Conservation (phyloP, 2,329 filamentous ascomycete species). For the Xylariales sp. region DNA sequence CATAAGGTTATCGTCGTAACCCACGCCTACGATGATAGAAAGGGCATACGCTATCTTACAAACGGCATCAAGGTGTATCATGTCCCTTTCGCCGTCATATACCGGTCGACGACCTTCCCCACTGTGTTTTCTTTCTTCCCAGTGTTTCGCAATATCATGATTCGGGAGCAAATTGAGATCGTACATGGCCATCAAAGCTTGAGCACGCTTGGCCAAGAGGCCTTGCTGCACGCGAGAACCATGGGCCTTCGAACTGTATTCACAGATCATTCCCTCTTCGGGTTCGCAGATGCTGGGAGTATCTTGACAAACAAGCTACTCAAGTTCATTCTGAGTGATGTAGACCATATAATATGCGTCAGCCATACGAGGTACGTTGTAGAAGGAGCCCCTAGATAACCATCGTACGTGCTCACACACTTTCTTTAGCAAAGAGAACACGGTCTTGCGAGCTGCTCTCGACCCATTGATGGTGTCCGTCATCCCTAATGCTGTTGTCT, state of each 20-base stretch:
- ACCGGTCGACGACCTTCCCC: conserved; percentile 87
- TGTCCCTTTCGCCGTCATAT: conserved; percentile 92
- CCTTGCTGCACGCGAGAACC: conserved; percentile 87
- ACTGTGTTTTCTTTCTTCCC: conserved; percentile 99
- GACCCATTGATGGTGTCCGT: conserved; percentile 97
- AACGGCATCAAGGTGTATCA: conserved; percentile 99
- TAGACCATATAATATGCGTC: conserved; percentile 97
- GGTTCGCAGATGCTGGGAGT: conserved; percentile 92
- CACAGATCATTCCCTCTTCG: conserved; percentile 95
- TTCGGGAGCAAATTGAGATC: conserved; percentile 92
- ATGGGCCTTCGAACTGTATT: conserved; percentile 97
- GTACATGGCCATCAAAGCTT: conserved; percentile 96
- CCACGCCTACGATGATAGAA: conserved; percentile 87
- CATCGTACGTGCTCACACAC: conserved; percentile 20
- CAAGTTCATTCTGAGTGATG: conserved; percentile 93
- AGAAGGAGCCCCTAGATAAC: not conserved
- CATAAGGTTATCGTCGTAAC: conserved; percentile 99
- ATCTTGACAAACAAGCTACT: conserved; percentile 96
- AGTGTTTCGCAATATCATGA: conserved; percentile 92
- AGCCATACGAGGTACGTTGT: conserved; percentile 83
- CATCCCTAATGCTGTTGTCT: conserved; percentile 95
- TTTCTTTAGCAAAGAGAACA: conserved; percentile 82
- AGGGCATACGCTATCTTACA: conserved; percentile 89
- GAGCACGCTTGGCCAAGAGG: conserved; percentile 90
- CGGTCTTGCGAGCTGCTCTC: conserved; percentile 85